Evolutionary conservation across 2,329 filamentous ascomycete species (phyloP).

Genomic region (Diaporthe sp.): DNA sequence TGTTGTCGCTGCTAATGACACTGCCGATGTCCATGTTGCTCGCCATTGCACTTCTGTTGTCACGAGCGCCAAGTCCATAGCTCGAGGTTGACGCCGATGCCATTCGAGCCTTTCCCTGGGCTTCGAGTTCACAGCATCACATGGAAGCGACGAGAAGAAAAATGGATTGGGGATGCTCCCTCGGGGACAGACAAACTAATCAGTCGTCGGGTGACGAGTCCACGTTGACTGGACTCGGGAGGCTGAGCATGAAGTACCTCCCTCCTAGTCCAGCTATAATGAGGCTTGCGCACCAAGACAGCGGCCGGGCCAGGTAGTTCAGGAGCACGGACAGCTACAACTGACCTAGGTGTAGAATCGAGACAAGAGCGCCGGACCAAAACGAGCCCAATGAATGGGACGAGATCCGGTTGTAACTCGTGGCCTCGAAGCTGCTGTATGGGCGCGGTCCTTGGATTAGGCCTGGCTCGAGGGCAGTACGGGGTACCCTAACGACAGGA

Average conservation of each 20-base stretch:
- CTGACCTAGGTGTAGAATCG: constrained; percentile 17
- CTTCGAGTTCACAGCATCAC: constrained; percentile 22
- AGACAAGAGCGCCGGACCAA: background rate
- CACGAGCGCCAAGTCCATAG: constrained; percentile 15
- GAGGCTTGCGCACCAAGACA: constrained; percentile 4
- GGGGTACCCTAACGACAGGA: background rate
- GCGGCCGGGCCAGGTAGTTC: constrained; percentile 3
- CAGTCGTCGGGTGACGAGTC: constrained; percentile 7
- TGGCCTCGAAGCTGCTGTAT: background rate
- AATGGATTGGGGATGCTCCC: background rate
- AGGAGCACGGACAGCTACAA: constrained; percentile 18
- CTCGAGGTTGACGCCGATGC: constrained; percentile 13
- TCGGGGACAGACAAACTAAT: background rate
- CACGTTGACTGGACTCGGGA: constrained; percentile 7
- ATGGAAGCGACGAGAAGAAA: background rate
- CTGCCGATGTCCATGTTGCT: constrained; percentile 25
- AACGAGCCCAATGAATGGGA: background rate
- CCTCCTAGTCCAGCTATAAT: constrained; percentile 12
- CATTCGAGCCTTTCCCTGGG: constrained; percentile 3
- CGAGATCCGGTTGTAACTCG: background rate
- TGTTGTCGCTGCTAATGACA: constrained; percentile 2
- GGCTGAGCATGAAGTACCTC: constrained; percentile 11
- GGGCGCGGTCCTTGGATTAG: background rate
- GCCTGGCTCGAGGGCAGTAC: background rate
- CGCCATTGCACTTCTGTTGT: constrained; percentile 6